A percentile compares a stretch with the other conserved stretches of the same genome.
These are phyloP conservation scores for Psidium friedrichsthalianum DNA, from an alignment of 345 rosid genomes.

Conservation along the genomic window DNA sequence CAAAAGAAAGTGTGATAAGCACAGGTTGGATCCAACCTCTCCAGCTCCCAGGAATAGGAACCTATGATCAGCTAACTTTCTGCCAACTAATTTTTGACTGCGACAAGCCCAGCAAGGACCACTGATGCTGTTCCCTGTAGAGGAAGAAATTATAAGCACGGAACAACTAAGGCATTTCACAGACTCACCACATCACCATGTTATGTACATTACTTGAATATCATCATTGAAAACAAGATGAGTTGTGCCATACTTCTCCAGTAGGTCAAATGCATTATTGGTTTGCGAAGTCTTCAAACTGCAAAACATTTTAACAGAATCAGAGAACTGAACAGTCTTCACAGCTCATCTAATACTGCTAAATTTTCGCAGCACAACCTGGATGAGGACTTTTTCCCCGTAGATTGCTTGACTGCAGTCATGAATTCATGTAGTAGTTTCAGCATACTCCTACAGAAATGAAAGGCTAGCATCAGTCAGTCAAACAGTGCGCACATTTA, in stretches of 20 bases:
- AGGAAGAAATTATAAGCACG: background rate
- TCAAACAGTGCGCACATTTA: background rate
- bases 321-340: background rate
- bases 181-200: background rate
- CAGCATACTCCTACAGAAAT: conserved; percentile 67
- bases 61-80: conserved; percentile 64
- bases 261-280: conserved; percentile 93
- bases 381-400: conserved; percentile 90
- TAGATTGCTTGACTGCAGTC: conserved; percentile 89
- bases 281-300: conserved; percentile 98
- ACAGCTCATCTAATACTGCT: background rate
- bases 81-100: conserved; percentile 65
- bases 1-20: background rate
- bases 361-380: conserved; percentile 30
- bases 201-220: conserved; percentile 60
- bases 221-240: conserved; percentile 98
- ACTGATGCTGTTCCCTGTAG: conserved; percentile 96
- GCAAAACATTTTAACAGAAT: conserved; percentile 7
- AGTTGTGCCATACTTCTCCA: conserved; percentile 77
- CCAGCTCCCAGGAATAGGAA: conserved; percentile 98
- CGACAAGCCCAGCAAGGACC: conserved; percentile 88
- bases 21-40: conserved; percentile 38
- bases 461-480: background rate
- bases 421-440: conserved; percentile 86
- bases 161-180: background rate